Evolutionary conservation across 1,139 yeast genomes (phyloP).

Genomic region (Hyphopichia khmerensis): DNA sequence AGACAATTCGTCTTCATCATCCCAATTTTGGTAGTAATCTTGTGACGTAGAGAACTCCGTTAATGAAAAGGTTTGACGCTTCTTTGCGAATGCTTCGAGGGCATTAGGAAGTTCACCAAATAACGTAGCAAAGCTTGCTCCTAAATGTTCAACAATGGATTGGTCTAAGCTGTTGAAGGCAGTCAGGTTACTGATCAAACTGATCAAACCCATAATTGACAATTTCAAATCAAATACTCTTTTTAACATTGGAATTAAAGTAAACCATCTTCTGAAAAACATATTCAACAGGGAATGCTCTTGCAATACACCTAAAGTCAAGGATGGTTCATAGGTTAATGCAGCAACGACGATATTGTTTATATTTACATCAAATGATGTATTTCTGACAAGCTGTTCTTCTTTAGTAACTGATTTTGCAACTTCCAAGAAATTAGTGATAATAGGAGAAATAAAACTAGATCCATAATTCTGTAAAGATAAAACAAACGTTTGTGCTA

Average conservation of each 20-base stretch:
- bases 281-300: constrained; percentile 41
- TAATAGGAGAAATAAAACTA: constrained; percentile 39
- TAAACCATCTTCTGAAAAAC: constrained; percentile 72
- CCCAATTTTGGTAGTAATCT: constrained; percentile 8
- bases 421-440: constrained; percentile 19
- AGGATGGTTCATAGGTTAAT: constrained; percentile 59
- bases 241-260: constrained; percentile 52
- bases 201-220: constrained; percentile 64
- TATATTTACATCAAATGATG: constrained; percentile 53
- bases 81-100: constrained; percentile 59
- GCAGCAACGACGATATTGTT: constrained; percentile 68
- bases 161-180: constrained; percentile 18
- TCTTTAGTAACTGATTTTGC: constrained; percentile 9
- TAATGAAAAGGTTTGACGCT: constrained; percentile 14
- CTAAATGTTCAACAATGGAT: constrained; percentile 26
- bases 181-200: constrained; percentile 37
- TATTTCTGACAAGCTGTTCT: constrained; percentile 24
- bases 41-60: not conserved
- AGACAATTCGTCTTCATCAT: constrained; percentile 12
- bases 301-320: constrained; percentile 55
- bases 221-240: constrained; percentile 84
- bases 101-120: constrained; percentile 70
- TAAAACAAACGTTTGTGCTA: constrained; percentile 56
- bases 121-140: constrained; percentile 47
- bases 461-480: constrained; percentile 42